Evolutionary conservation across 2,329 filamentous ascomycete species (phyloP), one percentile per base, ranked within the genome.

Genomic region (Fusarium gaditjirri): DNA sequence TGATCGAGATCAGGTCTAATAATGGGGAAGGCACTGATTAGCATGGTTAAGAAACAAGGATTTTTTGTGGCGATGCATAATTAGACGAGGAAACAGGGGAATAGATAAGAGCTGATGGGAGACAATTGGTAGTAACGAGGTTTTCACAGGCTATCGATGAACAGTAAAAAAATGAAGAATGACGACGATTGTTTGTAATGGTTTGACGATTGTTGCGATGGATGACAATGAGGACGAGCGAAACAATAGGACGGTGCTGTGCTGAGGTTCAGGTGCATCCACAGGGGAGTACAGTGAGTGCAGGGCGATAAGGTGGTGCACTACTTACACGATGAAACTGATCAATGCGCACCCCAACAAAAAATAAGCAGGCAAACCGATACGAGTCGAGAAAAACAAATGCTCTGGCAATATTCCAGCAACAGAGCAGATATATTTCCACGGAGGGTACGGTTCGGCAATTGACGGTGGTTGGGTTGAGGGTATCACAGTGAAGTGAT

Each of bases 341-440:
- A 71, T 65, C 54, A 61, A 60, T 44, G 70, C 62, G 54, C 33
- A 52, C 62, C 42, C 56, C 50, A 52, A 61, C 46, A 62, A 62
- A 56, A 49, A 58, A 41, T 35, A 39, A 35, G 54, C 52, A 42
- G 31, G 31, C 61, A 66, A 61, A 66, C 64, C n/a, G 47, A 36
- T 71, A 71, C 72, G 58, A 70, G 70, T 74, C 70, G 50, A 39
- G 55, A 25, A 43, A 65, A 65, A 54, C 63, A 63, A 55, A 49
- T 65, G 74, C 78, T 78, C 75, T 76, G 78, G 81, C 80, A 81
- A 81, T 82, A 81, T 82, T 82, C 79, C 81, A 82, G 81, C 81
- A 82, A 81, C 79, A 76, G 72, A 79, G 73, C 74, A 72, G 52
- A 41, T 29, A 9, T 17, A 43, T 17, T n/a, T 21, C 58, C 66